Percentiles rank a stretch among this genome's conserved stretches.
phyloP scores from a whole-genome alignment of 2,329 filamentous ascomycete genomes.

The Cytospora mali region DNA sequence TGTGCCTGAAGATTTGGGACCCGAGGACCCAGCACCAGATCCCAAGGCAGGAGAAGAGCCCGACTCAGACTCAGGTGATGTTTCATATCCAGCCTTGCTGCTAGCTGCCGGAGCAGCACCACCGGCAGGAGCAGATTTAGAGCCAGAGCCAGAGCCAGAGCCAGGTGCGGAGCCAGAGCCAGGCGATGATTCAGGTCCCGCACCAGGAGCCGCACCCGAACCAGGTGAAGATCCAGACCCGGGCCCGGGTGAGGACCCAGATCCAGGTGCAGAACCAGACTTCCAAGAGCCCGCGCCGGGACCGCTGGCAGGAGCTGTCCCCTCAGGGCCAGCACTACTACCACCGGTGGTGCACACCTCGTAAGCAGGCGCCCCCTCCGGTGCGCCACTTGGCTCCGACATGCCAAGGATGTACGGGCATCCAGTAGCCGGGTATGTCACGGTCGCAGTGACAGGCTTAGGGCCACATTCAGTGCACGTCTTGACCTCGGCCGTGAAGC shows the following conservation, averaged over 20 bases:
- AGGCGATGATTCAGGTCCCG: not conserved
- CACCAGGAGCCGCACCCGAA: not conserved
- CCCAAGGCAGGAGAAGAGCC: not conserved
- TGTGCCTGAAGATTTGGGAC: not conserved
- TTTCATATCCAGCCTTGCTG: not conserved
- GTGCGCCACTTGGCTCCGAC: conserved; percentile 10
- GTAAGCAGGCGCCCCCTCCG: conserved; percentile 4
- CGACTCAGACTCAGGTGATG: not conserved
- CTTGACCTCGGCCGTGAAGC: conserved; percentile 11
- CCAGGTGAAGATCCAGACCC: not conserved
- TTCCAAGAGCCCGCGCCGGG: too few species aligned
- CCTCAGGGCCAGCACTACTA: not conserved
- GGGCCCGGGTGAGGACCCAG: not conserved
- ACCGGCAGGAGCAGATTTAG: not conserved
- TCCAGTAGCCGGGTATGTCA: conserved; percentile 11
- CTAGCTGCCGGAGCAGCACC: not conserved
- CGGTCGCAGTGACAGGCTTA: conserved; percentile 10
- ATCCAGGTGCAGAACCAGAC: not conserved
- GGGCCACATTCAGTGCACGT: conserved; percentile 13
- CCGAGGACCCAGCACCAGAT: not conserved
- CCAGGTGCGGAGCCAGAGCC: not conserved
- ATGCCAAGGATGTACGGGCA: conserved; percentile 16
- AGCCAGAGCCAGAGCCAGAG: not conserved
- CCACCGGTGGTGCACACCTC: not conserved
- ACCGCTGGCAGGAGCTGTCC: not conserved